Base-by-base conservation (phyloP, 73 alveolate genomes). In the Paramecium tetraurelia region DNA sequence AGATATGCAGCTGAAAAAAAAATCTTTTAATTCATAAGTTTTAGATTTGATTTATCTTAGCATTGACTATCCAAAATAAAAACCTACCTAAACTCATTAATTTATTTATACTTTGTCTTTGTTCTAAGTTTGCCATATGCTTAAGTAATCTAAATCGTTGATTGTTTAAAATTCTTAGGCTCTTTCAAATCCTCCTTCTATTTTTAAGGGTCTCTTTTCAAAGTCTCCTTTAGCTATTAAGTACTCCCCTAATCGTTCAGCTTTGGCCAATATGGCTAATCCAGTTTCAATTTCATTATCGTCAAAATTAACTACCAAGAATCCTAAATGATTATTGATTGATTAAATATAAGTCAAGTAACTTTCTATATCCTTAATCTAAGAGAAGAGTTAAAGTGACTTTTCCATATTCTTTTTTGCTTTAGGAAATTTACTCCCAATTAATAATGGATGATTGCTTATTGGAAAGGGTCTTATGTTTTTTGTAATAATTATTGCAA, bases 81-180 rank as follows among this genome's bases (percentile, higher is more conserved):
- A 69, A 20, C 97, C 99, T n/a, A 99, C 99, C 86, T 72, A 29
- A 70, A 31, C 16, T 72, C 0, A 72, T 21, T 14, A 35, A 5
- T 14, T 72, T 14, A 14, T 14, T 10, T 8, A 16, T 72, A 72
- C 86, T 84, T 96, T 96, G 75, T 97, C 99, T 72, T 97, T 96
- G 69, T n/a, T n/a, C n/a, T n/a, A n/a, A n/a, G n/a, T n/a, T n/a
- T n/a, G n/a, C n/a, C n/a, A n/a, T n/a, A n/a, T n/a, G 99, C 99
- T 87, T 98, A 97, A 5, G 99, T 99, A 93, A 97, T 90, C 92
- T 97, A 98, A 93, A 98, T 97, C 4, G 8, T 99, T 98, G 21
- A 93, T 95, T 58, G 99, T 97, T 96, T 98, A 98, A 94, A 96
- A 96, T 75, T 96, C 96, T 85, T 98, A 99, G 36, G 97, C 92